Base-by-base conservation (phyloP, 2,329 filamentous ascomycete genomes). In the Cadophora malorum region DNA sequence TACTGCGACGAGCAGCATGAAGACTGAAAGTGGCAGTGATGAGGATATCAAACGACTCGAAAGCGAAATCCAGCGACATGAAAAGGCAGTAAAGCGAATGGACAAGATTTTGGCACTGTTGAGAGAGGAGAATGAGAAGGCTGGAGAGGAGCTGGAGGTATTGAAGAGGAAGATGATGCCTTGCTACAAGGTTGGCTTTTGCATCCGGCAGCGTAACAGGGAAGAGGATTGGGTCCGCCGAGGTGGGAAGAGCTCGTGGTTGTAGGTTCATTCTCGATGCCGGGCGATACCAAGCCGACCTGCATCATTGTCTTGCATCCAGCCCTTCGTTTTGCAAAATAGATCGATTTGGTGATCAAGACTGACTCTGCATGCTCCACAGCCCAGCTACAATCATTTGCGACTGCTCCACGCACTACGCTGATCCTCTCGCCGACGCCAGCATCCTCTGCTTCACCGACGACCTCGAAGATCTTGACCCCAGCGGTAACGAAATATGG, bases 171-270 rank as follows among this genome's bases (percentile, higher is more conserved):
- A 19, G 16, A 63, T 50, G 25, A 63, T 63, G 25, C 60, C 28
- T 2, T 52, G 60, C 28, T 63, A 63, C n/a, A 16, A 63, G 16
- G 45, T 63, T 28, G 60, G 60, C 45, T 63, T 35, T 21, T 50
- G 45, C 45, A 63, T 52, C n/a, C 60, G 60, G 3, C 60, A 63
- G 33, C 60, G 45, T 21, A 63, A 63, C 12, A 63, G 60, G n/a
- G 45, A 63, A n/a, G 28, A 49, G 3, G 60, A 52, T 12, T 21
- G 23, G 60, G 45, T 50, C 16, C 60, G 60, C 2, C 19, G 45
- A 63, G 58, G 35, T 25, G 41, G 45, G n/a, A 50, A 63, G 23
- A 50, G 31, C 25, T 23, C 31, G 14, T 53, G 50, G 50, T 53
- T 53, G 50, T 53, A 53, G 16, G 50, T 53, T n/a, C n/a, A n/a